Conservation (phyloP, 441 rosid species). For the Jatropha podagrica region DNA sequence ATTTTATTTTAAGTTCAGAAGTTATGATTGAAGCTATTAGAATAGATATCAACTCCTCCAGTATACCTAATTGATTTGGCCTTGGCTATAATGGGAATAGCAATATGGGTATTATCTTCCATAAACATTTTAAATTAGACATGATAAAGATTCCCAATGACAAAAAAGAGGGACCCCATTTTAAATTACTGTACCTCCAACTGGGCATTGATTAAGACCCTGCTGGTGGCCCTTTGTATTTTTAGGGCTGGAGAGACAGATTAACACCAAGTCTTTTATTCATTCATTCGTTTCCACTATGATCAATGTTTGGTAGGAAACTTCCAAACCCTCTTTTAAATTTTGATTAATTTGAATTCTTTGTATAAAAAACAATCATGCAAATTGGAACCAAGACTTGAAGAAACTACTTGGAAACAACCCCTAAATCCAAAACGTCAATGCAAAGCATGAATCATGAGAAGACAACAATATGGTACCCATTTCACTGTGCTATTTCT, state of each 20-base stretch:
- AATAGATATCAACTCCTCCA: too few species aligned
- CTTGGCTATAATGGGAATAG: too few species aligned
- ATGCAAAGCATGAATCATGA: neutral
- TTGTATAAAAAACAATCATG: neutral
- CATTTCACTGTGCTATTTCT: too few species aligned
- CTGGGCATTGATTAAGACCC: constrained; percentile 7
- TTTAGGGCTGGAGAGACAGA: neutral
- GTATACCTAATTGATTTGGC: too few species aligned
- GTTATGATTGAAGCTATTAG: too few species aligned
- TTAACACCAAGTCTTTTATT: neutral
- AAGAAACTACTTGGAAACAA: neutral
- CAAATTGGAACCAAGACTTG: too few species aligned
- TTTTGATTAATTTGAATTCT: neutral
- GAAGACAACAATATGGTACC: neutral
- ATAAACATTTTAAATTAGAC: neutral
- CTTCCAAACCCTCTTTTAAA: neutral
- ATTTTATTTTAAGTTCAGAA: too few species aligned
- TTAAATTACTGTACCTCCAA: neutral
- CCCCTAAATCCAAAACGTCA: neutral
- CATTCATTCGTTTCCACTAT: neutral
- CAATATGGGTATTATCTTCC: too few species aligned
- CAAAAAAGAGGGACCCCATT: constrained; percentile 21
- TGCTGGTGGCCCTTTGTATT: neutral
- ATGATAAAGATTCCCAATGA: constrained; percentile 27
- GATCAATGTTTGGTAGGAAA: constrained; percentile 7